Base-by-base conservation (phyloP, 202 grass and related monocot species). In the Panicum virgatum region DNA sequence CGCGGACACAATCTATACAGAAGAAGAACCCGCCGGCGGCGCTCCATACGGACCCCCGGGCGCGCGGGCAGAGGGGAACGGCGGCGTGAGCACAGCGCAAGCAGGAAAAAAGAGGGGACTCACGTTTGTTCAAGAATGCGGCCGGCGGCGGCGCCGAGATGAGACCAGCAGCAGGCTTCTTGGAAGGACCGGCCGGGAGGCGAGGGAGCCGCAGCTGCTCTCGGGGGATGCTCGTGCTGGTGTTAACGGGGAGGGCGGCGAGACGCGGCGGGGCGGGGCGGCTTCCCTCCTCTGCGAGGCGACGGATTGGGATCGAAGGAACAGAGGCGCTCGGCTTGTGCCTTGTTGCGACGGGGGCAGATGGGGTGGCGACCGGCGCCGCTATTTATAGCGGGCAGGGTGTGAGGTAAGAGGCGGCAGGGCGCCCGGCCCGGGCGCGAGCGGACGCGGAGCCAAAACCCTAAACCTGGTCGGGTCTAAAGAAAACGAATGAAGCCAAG, bases 351-450 rank as follows among this genome's bases (percentile, higher is more conserved):
- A 19, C 39, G 45, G 30, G 29, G 23, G 44, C 20, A 67, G 47
- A 25, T 5, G 63, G 9, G 27, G 77, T 67, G 77, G 48, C 36
- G 40, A 29, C 15, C 18, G 36, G 74, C 62, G 71, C 23, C 26
- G 22, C 29, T 79, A 88, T 88, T 82, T 87, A 87, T 88, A 82
- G 51, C 0, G 1, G 48, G 12, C 8, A 50, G 68, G 23, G 26
- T 46, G 43, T 19, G 43, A 7, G 43, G 67, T 14, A 25, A 29
- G 57, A 58, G 23, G 23, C 54, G 54, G n/a, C 23, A 59, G 56
- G 56, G 57, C 57, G 25, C 63, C 27, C 60, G 60, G 60, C 14
- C 60, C 60, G 29, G 32, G 63, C 9, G 20, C 38, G n/a, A 6
- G 9, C n/a, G 63, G 63, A 39, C 66, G 8, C 15, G 23, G 13